phyloP scores from a whole-genome alignment of 352 stramenopile species.

The Globisporangium rhizosaccharum region DNA sequence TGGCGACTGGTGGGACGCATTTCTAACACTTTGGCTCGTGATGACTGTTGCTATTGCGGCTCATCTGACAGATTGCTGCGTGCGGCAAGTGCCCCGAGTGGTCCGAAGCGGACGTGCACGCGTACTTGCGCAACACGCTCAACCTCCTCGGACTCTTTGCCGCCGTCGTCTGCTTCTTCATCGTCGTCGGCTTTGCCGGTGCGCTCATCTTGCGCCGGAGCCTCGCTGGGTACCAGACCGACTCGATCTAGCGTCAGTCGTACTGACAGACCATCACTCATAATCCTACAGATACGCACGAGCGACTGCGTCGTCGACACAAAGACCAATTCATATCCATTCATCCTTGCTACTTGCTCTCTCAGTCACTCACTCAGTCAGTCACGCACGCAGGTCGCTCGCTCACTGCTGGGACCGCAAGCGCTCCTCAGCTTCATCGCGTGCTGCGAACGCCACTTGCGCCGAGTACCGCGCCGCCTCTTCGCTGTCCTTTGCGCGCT shows the following conservation, averaged over 20 bases:
- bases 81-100: slow-evolving; percentile 80
- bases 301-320: not conserved
- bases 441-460: slow-evolving; percentile 63
- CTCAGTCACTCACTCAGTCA: not conserved
- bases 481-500: slow-evolving; percentile 59
- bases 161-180: slow-evolving; percentile 69
- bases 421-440: slow-evolving; percentile 50
- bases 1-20: not conserved
- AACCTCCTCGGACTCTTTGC: slow-evolving; percentile 63
- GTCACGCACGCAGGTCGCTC: slow-evolving; percentile 2
- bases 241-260: slow-evolving; percentile 51
- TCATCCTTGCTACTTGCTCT: slow-evolving; percentile 8
- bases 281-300: not conserved
- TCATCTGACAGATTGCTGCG: slow-evolving; percentile 34
- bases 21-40: not conserved
- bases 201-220: slow-evolving; percentile 70
- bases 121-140: slow-evolving; percentile 57
- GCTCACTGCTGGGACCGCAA: slow-evolving; percentile 28
- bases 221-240: slow-evolving; percentile 77
- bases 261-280: not conserved
- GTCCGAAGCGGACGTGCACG: slow-evolving; percentile 56
- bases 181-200: slow-evolving; percentile 60
- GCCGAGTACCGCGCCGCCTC: slow-evolving; percentile 65
- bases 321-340: slow-evolving; percentile 20
- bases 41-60: not conserved